Base-by-base conservation (phyloP, 495 filamentous ascomycete genomes). In the Xylaria intraflava region DNA sequence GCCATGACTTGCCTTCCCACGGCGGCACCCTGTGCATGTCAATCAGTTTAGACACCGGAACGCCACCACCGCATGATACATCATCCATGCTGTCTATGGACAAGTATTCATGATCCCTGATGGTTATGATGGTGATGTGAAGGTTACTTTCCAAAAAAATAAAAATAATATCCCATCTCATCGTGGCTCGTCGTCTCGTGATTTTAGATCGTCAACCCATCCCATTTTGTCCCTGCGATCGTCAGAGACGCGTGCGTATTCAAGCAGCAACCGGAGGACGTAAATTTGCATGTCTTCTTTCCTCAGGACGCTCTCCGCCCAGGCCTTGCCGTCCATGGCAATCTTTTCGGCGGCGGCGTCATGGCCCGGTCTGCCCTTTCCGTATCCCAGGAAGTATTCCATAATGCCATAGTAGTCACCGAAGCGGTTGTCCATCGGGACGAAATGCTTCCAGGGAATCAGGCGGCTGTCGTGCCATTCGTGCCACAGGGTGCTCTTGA, bases 371-470 rank as follows among this genome's bases (percentile, higher is more conserved):
- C 71, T 61, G 45, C 58, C 58, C 23, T 72, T 66, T 4, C 69
- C 65, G 40, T 71, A 75, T 11, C 87, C 87, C 3, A 89, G 57
- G 64, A 92, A 91, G 61, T 90, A 92, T 51, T 87, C 82, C 77
- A 93, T 81, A 11, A 93, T 78, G 2, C 81, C 83, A 47, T 83
- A 91, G 41, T 88, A 70, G 62, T 94, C 89, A 31, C 81, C 74
- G 55, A 85, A 91, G 12, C 83, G 77, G 61, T 85, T 90, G 61
- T 92, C 89, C 85, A 93, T 87, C 1, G 89, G 89, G n/a, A 89
- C 84, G 58, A 83, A 89, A 58, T 89, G 86, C 49, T 78, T 78
- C 86, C 86, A 89, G 10, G 83, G 74, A 19, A 85, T 73, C 7
- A 89, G 68, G 19, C 86, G 69, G 31, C 76, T 80, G 59, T 89